Evolutionary conservation across 805 yeast genomes (phyloP).

Genomic region (Ogataea nonfermentans): DNA sequence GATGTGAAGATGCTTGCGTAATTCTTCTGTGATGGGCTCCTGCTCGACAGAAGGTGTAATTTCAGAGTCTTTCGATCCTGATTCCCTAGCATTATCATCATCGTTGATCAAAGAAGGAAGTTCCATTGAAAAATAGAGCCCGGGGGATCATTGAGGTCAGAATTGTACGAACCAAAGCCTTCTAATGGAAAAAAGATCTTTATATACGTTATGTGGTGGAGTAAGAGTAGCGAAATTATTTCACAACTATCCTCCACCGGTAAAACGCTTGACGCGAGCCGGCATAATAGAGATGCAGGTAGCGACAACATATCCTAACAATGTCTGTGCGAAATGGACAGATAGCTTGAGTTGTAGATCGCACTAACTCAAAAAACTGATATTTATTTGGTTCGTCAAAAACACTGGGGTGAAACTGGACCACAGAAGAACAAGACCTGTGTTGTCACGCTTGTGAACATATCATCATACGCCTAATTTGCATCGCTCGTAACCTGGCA

Average conservation of each 20-base stretch:
- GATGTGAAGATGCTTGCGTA: slow-evolving; percentile 40
- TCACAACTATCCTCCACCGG: slow-evolving; percentile 1
- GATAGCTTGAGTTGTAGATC: no score
- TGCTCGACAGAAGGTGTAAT: not conserved
- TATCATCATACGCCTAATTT: no score
- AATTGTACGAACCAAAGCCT: not conserved
- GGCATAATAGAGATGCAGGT: not conserved
- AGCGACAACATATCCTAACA: not conserved
- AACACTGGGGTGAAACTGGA: no score
- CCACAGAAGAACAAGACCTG: no score
- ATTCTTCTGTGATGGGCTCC: slow-evolving; percentile 20
- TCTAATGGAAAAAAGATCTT: not conserved
- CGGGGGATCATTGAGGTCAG: slow-evolving; percentile 1
- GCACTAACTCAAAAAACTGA: no score
- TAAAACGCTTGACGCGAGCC: slow-evolving; percentile 2
- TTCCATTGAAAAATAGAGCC: slow-evolving; percentile 7
- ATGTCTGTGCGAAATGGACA: not conserved
- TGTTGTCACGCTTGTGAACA: no score
- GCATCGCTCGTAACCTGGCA: no score
- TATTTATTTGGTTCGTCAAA: no score
- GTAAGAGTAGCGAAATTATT: slow-evolving; percentile 3
- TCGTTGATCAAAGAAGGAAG: slow-evolving; percentile 16
- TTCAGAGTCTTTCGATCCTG: slow-evolving; percentile 1
- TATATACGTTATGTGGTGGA: slow-evolving; percentile 4
- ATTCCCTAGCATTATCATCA: slow-evolving; percentile 1